Conservation (phyloP, 768 basidiomycete species). For the Multifurca ochricompacta region DNA sequence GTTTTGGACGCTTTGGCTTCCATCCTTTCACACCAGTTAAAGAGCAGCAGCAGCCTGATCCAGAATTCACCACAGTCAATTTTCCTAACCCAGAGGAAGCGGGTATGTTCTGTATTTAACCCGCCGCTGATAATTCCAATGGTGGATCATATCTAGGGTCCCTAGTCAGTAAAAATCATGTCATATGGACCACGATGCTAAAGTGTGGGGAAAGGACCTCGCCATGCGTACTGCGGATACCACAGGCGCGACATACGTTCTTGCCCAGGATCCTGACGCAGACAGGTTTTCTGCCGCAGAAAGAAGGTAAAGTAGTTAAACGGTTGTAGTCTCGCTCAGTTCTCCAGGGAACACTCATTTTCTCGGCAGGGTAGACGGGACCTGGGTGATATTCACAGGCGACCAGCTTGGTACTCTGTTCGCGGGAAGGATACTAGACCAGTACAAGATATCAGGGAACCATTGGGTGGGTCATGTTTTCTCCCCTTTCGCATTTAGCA, state of each 20-base stretch:
- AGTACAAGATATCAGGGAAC: conserved; percentile 40
- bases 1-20: conserved; percentile 55
- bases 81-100: conserved; percentile 92
- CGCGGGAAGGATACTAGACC: conserved; percentile 38
- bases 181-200: neutral
- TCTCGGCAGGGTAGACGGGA: conserved; percentile 36
- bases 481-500: neutral
- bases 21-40: conserved; percentile 49
- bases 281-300: conserved; percentile 79
- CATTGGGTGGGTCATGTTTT: conserved; percentile 30
- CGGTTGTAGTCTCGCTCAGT: neutral
- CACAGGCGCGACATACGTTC: conserved; percentile 50
- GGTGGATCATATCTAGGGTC: conserved; percentile 19
- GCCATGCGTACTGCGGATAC: conserved; percentile 57
- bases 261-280: conserved; percentile 87
- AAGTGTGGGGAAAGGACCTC: conserved; percentile 44
- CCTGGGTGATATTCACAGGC: conserved; percentile 71
- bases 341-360: neutral
- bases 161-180: conserved; percentile 16
- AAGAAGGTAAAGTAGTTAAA: conserved; percentile 38
- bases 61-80: conserved; percentile 75
- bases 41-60: conserved; percentile 68
- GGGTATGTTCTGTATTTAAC: conserved; percentile 35
- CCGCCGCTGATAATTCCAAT: neutral
- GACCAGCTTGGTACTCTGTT: conserved; percentile 70